Evolutionary conservation across 2,329 filamentous ascomycete genomes (phyloP).

Genomic region (Botrytis deweyae): DNA sequence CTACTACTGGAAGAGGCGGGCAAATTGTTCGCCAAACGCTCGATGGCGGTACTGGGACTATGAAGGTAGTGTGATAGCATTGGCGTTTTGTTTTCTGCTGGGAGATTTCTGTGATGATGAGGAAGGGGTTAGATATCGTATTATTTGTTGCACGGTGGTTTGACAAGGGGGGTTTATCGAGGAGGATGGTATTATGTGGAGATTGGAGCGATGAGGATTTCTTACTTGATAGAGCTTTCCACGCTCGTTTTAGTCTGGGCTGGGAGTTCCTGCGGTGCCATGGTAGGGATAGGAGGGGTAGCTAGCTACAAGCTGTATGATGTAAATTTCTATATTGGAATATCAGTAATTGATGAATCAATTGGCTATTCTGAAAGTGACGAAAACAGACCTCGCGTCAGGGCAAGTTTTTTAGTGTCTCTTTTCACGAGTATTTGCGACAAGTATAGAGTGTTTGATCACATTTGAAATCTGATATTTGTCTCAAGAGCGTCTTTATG

Average conservation of each 20-base stretch:
- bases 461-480: neutral
- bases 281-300: neutral
- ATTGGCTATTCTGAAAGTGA: neutral
- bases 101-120: neutral
- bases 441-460: neutral
- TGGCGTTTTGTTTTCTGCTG: neutral
- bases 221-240: neutral
- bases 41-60: neutral
- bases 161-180: neutral
- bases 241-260: neutral
- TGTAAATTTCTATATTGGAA: neutral
- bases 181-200: too few species aligned
- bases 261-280: neutral
- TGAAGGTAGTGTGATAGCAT: neutral
- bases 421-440: neutral
- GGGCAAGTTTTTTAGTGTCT: neutral
- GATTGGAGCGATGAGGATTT: neutral
- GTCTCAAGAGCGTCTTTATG: neutral
- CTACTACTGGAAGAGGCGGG: neutral
- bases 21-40: neutral
- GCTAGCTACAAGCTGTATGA: neutral
- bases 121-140: neutral
- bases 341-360: neutral
- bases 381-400: neutral
- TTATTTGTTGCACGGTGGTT: neutral